phyloP scores from a whole-genome alignment of 2,329 filamentous ascomycete genomes.

The Penicillium sp. region DNA sequence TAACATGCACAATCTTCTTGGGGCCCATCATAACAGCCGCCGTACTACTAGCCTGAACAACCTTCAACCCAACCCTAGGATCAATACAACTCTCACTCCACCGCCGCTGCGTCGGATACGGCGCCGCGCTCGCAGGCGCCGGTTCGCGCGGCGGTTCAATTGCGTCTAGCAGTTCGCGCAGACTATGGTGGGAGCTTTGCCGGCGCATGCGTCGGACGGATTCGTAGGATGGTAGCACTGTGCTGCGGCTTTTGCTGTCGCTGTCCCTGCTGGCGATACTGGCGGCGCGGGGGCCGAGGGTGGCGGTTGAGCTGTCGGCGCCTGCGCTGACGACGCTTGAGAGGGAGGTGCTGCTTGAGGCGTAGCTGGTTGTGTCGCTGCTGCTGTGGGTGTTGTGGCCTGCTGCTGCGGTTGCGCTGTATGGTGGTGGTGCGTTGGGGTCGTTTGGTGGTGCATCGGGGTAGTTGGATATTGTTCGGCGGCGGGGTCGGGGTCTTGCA shows the following conservation, averaged over 20 bases:
- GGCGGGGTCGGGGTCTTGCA: not conserved
- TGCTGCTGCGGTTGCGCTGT: not conserved
- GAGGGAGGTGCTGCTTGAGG: not conserved
- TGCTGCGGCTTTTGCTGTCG: not conserved
- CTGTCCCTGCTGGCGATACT: not conserved
- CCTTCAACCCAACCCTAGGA: constrained; percentile 17
- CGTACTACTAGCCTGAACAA: constrained; percentile 15
- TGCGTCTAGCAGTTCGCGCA: constrained; percentile 27
- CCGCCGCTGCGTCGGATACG: constrained; percentile 12
- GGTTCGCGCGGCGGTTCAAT: constrained; percentile 27
- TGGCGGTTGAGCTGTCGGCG: no score
- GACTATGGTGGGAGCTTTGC: constrained; percentile 9
- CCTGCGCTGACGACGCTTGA: no score
- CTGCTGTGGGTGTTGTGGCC: not conserved
- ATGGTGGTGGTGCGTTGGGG: constrained; percentile 6
- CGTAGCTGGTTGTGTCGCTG: not conserved
- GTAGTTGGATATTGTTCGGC: not conserved
- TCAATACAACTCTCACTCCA: constrained; percentile 12
- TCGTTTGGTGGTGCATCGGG: not conserved
- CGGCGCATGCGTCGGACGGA: constrained; percentile 16
- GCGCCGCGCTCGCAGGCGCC: constrained; percentile 15
- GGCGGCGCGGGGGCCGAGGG: no score
- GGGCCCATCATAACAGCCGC: constrained; percentile 24
- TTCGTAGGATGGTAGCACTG: constrained; percentile 21
- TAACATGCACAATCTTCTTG: constrained; percentile 22